phyloP scores from a whole-genome alignment of 345 rosid genomes.

The Hypericum androsaemum region DNA sequence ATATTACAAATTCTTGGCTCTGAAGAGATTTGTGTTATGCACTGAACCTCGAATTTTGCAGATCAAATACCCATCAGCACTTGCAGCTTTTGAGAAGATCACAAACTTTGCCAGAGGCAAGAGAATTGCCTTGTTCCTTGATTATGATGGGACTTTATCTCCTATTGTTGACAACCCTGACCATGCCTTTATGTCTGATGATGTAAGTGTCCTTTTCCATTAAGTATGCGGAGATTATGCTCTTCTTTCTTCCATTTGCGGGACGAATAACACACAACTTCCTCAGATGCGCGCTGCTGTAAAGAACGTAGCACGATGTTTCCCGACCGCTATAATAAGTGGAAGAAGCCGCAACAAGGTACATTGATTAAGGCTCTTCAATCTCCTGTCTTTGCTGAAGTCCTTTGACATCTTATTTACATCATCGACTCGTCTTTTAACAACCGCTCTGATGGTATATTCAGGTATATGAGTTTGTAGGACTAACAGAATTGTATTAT shows the following conservation, averaged over 20 bases:
- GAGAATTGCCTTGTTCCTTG: slow-evolving; percentile 77
- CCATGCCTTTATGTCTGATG: slow-evolving; percentile 59
- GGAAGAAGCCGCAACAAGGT: slow-evolving; percentile 99
- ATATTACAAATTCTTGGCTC: neutral
- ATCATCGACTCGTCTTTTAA: too few relatives aligned
- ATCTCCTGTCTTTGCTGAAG: neutral
- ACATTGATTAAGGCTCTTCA: neutral
- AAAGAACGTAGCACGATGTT: slow-evolving; percentile 53
- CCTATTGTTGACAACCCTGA: slow-evolving; percentile 95
- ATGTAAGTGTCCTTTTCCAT: slow-evolving; percentile 35
- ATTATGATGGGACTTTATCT: slow-evolving; percentile 92
- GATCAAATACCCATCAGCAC: slow-evolving; percentile 87
- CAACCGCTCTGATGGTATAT: neutral
- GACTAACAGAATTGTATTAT: slow-evolving; percentile 66
- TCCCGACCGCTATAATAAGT: slow-evolving; percentile 94
- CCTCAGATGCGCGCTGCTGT: slow-evolving; percentile 77
- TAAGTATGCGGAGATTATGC: neutral
- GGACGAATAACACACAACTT: slow-evolving; percentile 2
- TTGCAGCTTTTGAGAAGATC: slow-evolving; percentile 61
- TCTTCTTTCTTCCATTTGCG: neutral
- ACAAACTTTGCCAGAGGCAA: slow-evolving; percentile 61
- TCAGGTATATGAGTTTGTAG: slow-evolving; percentile 77
- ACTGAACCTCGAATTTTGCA: slow-evolving; percentile 25
- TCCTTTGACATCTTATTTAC: too few relatives aligned
- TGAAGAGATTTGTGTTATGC: neutral